Conservation (phyloP, 495 filamentous ascomycete genomes). For the Penicillium nucicola region DNA sequence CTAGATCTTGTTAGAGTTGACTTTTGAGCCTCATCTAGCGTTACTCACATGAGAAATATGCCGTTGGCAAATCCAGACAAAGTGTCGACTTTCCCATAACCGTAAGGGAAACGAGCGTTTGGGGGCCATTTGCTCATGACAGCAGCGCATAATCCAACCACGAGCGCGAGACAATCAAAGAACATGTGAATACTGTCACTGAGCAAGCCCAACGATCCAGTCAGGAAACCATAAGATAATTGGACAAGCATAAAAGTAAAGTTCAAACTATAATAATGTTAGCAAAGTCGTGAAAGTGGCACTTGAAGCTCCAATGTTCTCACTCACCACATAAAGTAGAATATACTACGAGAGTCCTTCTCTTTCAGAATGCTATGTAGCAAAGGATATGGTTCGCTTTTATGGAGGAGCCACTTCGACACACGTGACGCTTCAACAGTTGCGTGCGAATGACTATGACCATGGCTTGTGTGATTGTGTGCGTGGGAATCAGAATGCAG, state of each 20-base stretch:
- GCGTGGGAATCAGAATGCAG: constrained; percentile 26
- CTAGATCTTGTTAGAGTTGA: constrained; percentile 43
- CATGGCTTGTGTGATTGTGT: constrained; percentile 30
- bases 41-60: constrained; percentile 81
- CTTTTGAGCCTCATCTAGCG: background rate
- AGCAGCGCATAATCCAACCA: constrained; percentile 88
- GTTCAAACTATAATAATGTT: constrained; percentile 63
- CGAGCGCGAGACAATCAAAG: constrained; percentile 92
- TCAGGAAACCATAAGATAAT: constrained; percentile 87
- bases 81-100: constrained; percentile 95
- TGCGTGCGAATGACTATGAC: constrained; percentile 39
- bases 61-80: constrained; percentile 96
- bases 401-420: constrained; percentile 62
- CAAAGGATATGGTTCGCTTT: constrained; percentile 67
- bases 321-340: constrained; percentile 89
- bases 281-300: constrained; percentile 7
- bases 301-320: background rate
- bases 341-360: constrained; percentile 92
- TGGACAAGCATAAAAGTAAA: constrained; percentile 95
- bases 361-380: constrained; percentile 82
- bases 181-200: constrained; percentile 99
- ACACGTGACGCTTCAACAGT: constrained; percentile 48
- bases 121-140: constrained; percentile 98
- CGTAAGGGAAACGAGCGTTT: constrained; percentile 83
- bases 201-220: constrained; percentile 87